Base-by-base conservation (phyloP, 2,329 filamentous ascomycete genomes). In the Chaetomium sp. region DNA sequence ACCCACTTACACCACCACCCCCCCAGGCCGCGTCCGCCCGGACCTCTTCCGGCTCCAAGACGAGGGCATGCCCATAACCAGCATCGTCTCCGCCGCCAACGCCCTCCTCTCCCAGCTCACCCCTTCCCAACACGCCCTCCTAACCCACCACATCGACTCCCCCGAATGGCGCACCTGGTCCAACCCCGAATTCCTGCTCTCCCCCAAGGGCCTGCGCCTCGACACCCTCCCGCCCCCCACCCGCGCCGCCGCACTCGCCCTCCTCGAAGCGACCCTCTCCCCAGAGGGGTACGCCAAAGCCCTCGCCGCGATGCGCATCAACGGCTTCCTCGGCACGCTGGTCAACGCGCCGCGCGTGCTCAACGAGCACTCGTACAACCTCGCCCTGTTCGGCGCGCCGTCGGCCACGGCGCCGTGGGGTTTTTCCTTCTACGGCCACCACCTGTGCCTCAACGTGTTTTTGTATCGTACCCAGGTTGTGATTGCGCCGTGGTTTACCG, bases 281-380 rank as follows among this genome's bases (percentile, higher is more conserved):
- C 82, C 86, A 0, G 87, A 90, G 72, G 90, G 90, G 16, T 93
- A 91, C 76, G 75, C 82, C 21, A 92, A 93, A 71, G 89, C 89
- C 9, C 63, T 88, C 1, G 81, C 79, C 0, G 89, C 89, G 0
- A 92, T 91, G 88, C 85, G 86, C 64, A 86, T 91, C 73, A 92
- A 93, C 75, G 86, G 88, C 62, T 92, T 92, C 76, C 82, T 93
- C 0, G 90, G 90, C 53, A 83, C 90, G 65, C 80, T 92, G 0
- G 86, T 90, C 57, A 72, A 85, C 38, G 81, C 85, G 0, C 82
- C 85, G 0, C 74, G 77, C 6, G 83, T 93, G 60, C 86, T 90
- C 83, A 92, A 92, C 77, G 85, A 91, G 74, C 86, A 84, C 77
- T 90, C 87, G 1, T 93, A 93, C 81, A 92, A 92, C 76, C 89